A percentile compares a stretch with the other conserved stretches of the same genome.
Evolutionary conservation across 306 rosid species (phyloP).

Genomic region (Mimosa bimucronata): DNA sequence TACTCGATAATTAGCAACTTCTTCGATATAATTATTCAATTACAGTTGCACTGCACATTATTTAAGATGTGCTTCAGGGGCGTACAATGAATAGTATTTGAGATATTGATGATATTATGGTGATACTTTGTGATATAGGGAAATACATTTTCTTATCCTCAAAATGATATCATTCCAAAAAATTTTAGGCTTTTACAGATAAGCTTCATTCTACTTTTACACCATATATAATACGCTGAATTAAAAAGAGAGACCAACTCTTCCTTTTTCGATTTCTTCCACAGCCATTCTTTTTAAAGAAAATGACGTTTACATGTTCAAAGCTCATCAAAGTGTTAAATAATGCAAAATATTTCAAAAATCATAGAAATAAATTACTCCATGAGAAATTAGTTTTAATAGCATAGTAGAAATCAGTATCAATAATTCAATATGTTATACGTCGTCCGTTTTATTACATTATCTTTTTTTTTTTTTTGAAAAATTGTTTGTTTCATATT

Average conservation of each 20-base stretch:
- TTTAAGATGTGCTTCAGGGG: no score
- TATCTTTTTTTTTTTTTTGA: background rate
- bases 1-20: background rate
- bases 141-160: background rate
- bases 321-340: background rate
- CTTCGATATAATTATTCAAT: background rate
- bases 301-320: background rate
- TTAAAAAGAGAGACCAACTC: background rate
- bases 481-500: background rate
- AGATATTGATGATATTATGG: background rate
- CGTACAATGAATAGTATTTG: background rate
- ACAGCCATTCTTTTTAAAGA: background rate
- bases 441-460: no score
- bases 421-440: background rate
- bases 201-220: background rate
- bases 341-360: background rate
- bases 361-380: background rate
- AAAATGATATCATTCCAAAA: background rate
- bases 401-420: no score
- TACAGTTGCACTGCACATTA: no score
- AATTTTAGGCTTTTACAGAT: background rate
- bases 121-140: background rate
- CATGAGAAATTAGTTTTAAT: background rate
- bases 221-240: background rate
- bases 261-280: background rate